Evolutionary conservation across 495 filamentous ascomycete genomes (phyloP).

Genomic region (Lepidopterella palustris): DNA sequence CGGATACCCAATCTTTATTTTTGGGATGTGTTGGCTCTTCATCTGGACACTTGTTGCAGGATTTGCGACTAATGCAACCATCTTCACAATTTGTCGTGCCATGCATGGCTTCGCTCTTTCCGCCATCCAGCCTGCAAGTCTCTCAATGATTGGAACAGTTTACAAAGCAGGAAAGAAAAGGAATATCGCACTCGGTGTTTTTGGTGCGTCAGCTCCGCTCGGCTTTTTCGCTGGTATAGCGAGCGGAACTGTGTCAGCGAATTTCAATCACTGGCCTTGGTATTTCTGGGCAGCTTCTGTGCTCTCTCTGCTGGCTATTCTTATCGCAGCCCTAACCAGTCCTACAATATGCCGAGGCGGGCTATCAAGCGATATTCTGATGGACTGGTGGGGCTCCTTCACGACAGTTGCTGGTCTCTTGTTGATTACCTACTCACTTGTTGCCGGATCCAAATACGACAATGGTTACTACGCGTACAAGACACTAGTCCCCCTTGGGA

Average conservation of each 20-base stretch:
- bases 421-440: conserved; percentile 72
- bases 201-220: conserved; percentile 67
- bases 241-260: conserved; percentile 61
- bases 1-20: background rate
- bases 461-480: conserved; percentile 69
- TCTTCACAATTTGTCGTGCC: background rate
- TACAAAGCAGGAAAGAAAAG: conserved; percentile 76
- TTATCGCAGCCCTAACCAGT: conserved; percentile 36
- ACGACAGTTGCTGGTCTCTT: conserved; percentile 34
- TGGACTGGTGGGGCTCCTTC: conserved; percentile 65
- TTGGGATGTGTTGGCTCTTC: background rate
- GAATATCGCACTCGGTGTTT: conserved; percentile 76
- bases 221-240: conserved; percentile 82
- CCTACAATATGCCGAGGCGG: conserved; percentile 50
- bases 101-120: background rate
- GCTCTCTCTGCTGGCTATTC: conserved; percentile 41
- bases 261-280: conserved; percentile 64
- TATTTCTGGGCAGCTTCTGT: conserved; percentile 74
- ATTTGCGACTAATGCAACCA: background rate
- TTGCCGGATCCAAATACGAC: conserved; percentile 62
- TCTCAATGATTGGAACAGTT: conserved; percentile 33
- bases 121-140: background rate
- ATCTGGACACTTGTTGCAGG: background rate
- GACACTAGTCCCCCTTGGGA: conserved; percentile 55
- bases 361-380: conserved; percentile 48